phyloP scores from a whole-genome alignment of 164 flowering plant genomes.

The Tetrastigma voinierianum region DNA sequence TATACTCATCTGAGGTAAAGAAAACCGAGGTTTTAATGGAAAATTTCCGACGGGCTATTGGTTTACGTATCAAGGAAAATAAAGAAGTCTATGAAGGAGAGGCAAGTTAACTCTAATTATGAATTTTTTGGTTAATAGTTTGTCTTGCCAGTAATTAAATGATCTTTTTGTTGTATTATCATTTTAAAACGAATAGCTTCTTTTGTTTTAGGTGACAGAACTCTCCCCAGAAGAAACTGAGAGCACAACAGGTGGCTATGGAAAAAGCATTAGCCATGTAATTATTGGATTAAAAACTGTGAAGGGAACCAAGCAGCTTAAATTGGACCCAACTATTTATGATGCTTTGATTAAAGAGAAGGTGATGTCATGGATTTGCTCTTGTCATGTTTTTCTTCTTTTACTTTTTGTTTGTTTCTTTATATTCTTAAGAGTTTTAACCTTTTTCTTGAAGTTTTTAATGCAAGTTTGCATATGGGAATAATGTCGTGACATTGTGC shows the following conservation, averaged over 20 bases:
- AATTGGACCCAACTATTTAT: constrained; percentile 95
- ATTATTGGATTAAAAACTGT: constrained; percentile 94
- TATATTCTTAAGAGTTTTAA: not conserved
- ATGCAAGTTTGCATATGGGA: too few species aligned
- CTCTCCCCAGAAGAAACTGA: constrained; percentile 98
- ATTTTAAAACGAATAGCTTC: not conserved
- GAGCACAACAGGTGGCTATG: constrained; percentile 92
- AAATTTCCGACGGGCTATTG: constrained; percentile 90
- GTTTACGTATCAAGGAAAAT: constrained; percentile 95
- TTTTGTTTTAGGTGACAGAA: constrained; percentile 76
- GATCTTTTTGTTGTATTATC: not conserved
- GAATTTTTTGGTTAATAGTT: not conserved
- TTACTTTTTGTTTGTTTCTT: not conserved
- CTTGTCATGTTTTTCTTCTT: not conserved
- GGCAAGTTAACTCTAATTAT: constrained; percentile 42
- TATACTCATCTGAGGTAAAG: constrained; percentile 96
- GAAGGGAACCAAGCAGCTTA: constrained; percentile 96
- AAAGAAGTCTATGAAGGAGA: constrained; percentile 99
- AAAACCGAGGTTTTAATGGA: constrained; percentile 99
- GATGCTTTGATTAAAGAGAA: constrained; percentile 98
- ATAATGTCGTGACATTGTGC: too few species aligned
- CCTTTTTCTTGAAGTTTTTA: not conserved
- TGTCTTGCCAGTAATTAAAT: not conserved
- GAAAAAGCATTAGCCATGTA: constrained; percentile 92
- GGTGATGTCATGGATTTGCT: constrained; percentile 33